Evolutionary conservation across 208 protist species (phyloP), one percentile per base, ranked within the genome.

Genomic region (Trypanosoma melophagium): DNA sequence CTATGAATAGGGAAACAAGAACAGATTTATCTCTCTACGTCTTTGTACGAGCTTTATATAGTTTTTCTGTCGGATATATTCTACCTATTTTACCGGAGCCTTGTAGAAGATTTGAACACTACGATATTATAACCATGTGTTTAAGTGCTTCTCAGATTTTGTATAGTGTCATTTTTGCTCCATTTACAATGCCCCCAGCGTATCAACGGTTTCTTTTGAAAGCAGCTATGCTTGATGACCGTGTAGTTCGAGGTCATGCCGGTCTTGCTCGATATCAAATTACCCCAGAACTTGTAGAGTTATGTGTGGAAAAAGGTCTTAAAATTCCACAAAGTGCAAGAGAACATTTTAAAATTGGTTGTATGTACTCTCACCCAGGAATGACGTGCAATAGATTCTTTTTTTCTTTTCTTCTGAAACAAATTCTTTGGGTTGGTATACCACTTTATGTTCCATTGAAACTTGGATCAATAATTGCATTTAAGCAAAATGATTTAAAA

Each of bases 61-160:
- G 73, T 16, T 89, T 94, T 60, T 64, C 49, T 25, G 71, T 83
- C 25, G 68, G 86, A n/a, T 85, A 79, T 66, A 45, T 96, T 49
- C 64, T 87, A 42, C 87, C 85, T 13, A 49, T 49, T 31, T 69
- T 91, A 53, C 90, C 90, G 4, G 51, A 55, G 28, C 13, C 24
- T 13, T 53, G 92, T 12, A 77, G 79, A 44, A 42, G 76, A 12
- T 96, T 96, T 67, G 50, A 77, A 1, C 75, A 96, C 64, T 96
- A 94, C 72, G 90, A 96, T 53, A 77, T 90, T 66, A 38, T 90
- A 42, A 55, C 84, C 31, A 92, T 96, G 87, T 92, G 85, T 58
- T 71, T 87, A 38, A 91, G 83, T 69, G 70, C 86, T 3, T 74
- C 76, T 24, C 87, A 96, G 64, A 96, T 96, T 59, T 52, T 77